Percentiles rank a stretch among this genome's conserved stretches.
phyloP scores from a whole-genome alignment of 371 early-diverging fungal species.

The Mortierella sp. region DNA sequence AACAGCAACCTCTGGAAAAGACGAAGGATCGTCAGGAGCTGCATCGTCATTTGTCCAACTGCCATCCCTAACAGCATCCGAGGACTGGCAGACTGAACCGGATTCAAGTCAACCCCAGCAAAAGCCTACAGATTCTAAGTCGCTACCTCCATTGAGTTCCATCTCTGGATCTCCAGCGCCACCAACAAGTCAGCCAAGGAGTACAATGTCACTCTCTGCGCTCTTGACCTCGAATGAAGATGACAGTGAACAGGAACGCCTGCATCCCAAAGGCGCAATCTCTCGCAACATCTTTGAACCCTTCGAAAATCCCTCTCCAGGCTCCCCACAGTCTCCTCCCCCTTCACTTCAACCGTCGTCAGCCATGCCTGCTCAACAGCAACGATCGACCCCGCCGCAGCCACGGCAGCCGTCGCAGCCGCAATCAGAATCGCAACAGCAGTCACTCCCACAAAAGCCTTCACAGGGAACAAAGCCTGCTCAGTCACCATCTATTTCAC shows the following conservation, averaged over 20 bases:
- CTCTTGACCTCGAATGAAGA: conserved; percentile 42
- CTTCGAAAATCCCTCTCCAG: conserved; percentile 8
- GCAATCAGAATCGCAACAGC: not conserved
- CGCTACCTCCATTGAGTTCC: conserved; percentile 25
- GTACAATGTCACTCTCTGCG: conserved; percentile 50
- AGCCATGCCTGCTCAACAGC: not conserved
- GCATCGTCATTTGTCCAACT: not conserved
- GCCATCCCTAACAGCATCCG: not conserved
- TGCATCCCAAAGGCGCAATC: conserved; percentile 6
- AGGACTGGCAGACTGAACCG: not conserved
- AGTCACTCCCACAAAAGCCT: not conserved
- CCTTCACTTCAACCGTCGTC: not conserved
- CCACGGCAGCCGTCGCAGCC: conserved; percentile 1
- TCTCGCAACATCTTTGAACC: conserved; percentile 31
- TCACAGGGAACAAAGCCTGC: not conserved
- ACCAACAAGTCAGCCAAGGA: conserved; percentile 30
- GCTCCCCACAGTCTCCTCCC: not conserved
- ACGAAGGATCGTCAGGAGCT: too few relatives aligned
- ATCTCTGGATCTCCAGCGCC: conserved; percentile 5
- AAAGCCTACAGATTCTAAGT: not conserved
- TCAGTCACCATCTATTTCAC: conserved; percentile 9
- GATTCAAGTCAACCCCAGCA: conserved; percentile 1
- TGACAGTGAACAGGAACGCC: conserved; percentile 8
- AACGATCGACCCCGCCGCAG: not conserved
- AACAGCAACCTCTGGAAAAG: not conserved